These are phyloP conservation scores for Monosporozyma yasuniensis DNA, from an alignment of 805 yeast species.

Conservation along the genomic window DNA sequence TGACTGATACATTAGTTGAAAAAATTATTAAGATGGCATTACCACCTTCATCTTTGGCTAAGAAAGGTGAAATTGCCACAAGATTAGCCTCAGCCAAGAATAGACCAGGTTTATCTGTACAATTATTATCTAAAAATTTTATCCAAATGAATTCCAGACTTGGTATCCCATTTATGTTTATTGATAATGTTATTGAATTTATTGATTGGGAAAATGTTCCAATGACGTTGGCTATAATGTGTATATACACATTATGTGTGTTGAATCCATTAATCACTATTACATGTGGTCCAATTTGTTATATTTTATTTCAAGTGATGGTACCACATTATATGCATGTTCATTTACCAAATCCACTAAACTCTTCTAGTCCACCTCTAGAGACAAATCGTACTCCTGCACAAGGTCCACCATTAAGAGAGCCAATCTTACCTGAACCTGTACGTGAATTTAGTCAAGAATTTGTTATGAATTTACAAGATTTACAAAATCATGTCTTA, in stretches of 20 bases:
- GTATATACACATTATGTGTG: conserved; percentile 43
- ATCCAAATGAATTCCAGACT: conserved; percentile 54
- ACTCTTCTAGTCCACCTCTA: conserved; percentile 8
- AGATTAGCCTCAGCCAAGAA: conserved; percentile 52
- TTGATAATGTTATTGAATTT: conserved; percentile 48
- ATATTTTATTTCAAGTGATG: conserved; percentile 46
- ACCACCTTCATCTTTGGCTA: conserved; percentile 48
- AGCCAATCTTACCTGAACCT: conserved; percentile 51
- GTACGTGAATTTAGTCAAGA: conserved; percentile 73
- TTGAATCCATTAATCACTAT: conserved; percentile 51
- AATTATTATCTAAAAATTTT: conserved; percentile 58
- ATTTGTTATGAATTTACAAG: conserved; percentile 69
- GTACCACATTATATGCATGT: conserved; percentile 55
- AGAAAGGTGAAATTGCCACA: conserved; percentile 37
- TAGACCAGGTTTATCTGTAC: conserved; percentile 64
- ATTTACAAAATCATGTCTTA: conserved; percentile 73
- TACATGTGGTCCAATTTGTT: conserved; percentile 45
- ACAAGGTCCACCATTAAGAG: conserved; percentile 42
- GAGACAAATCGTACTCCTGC: conserved; percentile 38
- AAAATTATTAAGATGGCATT: conserved; percentile 61
- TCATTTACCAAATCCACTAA: conserved; percentile 52
- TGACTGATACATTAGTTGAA: conserved; percentile 68
- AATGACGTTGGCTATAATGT: conserved; percentile 49
- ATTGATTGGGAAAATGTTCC: conserved; percentile 58
- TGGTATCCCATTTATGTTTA: conserved; percentile 49